Conservation (phyloP, 495 filamentous ascomycete genomes). For the Aspergillus cristatus region DNA sequence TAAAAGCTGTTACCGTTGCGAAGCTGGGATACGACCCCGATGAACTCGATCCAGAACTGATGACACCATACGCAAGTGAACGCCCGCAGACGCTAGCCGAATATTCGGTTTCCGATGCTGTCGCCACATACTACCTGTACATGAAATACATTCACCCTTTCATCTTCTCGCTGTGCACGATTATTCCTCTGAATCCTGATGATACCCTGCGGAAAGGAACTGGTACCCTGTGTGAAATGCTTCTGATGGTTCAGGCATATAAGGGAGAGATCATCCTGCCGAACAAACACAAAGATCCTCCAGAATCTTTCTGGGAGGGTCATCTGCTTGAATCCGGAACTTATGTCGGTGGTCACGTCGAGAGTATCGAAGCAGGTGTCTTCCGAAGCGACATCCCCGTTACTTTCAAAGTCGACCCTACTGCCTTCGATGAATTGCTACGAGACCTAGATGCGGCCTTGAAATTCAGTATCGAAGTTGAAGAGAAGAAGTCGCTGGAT, state of each 20-base stretch:
- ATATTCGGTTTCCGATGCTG: constrained; percentile 98
- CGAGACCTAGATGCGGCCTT: constrained; percentile 83
- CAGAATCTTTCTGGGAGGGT: constrained; percentile 92
- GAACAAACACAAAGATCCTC: constrained; percentile 89
- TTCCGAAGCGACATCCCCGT: constrained; percentile 93
- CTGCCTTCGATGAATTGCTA: constrained; percentile 81
- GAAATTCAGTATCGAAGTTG: constrained; percentile 83
- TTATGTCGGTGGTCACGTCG: constrained; percentile 96
- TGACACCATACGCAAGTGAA: constrained; percentile 91
- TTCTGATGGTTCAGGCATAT: constrained; percentile 97
- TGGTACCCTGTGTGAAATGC: constrained; percentile 95
- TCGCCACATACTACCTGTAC: constrained; percentile 98
- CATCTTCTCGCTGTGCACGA: constrained; percentile 96
- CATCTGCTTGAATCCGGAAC: constrained; percentile 95
- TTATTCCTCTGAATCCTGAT: constrained; percentile 87
- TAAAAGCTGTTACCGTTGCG: constrained; percentile 95
- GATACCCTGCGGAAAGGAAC: constrained; percentile 92
- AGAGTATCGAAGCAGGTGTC: constrained; percentile 98
- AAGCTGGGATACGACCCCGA: constrained; percentile 98
- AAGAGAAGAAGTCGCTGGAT: constrained; percentile 88
- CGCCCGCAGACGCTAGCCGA: constrained; percentile 89
- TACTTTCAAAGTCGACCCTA: constrained; percentile 79
- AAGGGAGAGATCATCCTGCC: constrained; percentile 84
- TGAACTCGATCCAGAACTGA: constrained; percentile 93
- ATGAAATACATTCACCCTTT: constrained; percentile 99